Evolutionary conservation across 2,329 filamentous ascomycete genomes (phyloP).

Genomic region (Helminthosporium solani): DNA sequence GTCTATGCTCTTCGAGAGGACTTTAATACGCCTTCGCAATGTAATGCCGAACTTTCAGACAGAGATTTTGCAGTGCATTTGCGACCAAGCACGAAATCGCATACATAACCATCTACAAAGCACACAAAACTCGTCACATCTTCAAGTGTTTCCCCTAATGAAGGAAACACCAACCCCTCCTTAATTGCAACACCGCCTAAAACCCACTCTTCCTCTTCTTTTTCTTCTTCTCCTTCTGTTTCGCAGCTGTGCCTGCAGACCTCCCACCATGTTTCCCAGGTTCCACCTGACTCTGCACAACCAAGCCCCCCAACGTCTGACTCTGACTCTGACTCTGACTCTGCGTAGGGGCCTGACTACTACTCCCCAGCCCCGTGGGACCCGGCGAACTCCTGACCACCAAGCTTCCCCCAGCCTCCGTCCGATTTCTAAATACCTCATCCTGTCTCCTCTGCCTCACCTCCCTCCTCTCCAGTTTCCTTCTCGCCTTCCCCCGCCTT

Average conservation of each 20-base stretch:
- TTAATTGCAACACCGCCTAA: no score
- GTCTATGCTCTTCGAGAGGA: no score
- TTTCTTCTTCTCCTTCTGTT: constrained; percentile 39
- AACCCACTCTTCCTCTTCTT: constrained; percentile 40
- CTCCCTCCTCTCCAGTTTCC: constrained; percentile 43
- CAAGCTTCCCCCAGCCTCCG: constrained; percentile 22
- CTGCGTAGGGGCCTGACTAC: constrained; percentile 25
- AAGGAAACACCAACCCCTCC: no score
- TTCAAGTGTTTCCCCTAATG: no score
- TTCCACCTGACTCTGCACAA: constrained; percentile 37
- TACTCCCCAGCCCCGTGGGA: constrained; percentile 14
- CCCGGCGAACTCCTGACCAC: constrained; percentile 31
- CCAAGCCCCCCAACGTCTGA: constrained; percentile 7
- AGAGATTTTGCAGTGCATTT: no score
- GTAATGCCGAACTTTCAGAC: no score
- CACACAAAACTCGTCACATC: no score
- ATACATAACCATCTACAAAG: no score
- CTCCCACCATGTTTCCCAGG: constrained; percentile 38
- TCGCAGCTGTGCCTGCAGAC: constrained; percentile 31
- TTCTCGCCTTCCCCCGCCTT: constrained; percentile 40
- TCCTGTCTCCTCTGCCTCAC: constrained; percentile 45
- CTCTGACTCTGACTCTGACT: constrained; percentile 17
- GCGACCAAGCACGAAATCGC: no score
- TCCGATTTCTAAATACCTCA: constrained; percentile 22
- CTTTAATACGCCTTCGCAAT: no score